Evolutionary conservation across 2,329 filamentous ascomycete genomes (phyloP), one percentile per base, ranked within the genome.

Genomic region (Apiospora kogelbergensis): DNA sequence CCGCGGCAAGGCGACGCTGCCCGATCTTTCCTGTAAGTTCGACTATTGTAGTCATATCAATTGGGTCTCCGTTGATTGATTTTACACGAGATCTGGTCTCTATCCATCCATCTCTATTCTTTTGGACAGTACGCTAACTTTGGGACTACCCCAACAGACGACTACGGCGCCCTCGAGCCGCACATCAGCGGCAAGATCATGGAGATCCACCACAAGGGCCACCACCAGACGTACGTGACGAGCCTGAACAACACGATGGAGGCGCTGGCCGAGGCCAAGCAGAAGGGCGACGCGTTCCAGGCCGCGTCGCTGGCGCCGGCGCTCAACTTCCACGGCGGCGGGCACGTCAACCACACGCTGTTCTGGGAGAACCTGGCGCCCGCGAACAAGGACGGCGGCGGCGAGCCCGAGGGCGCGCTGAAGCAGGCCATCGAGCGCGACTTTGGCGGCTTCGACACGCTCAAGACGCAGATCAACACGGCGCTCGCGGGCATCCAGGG

Each of bases 161-260:
- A 98, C 87, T 99, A 98, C 82, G 93, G 92, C 79, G 96, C 95
- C 67, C 94, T 99, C 76, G 96, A 99, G 85, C 89, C 89, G 66
- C 79, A 86, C 72, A 85, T 95, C 83, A 92, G 90, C 65, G 91
- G 91, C 81, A 89, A 93, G 82, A 95, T 95, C 84, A 94, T 95
- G 92, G 91, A 94, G 82, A 86, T 94, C 48, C 92, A 95, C 85
- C 90, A 95, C 87, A 90, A 88, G 81, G 92, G 91, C 79, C 92
- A 95, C 85, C 92, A 95, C 85, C 88, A 93, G 81, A 93, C 92
- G 76, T 95, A 95, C 80, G 92, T 95, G 73, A 94, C 87, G 80
- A 89, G 88, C 77, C 90, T 91, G 83, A 95, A 95, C 83, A 85
- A 87, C 73, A 88, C 90, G 68, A 81, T 87, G 71, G 90, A 92